Evolutionary conservation across 768 basidiomycete species (phyloP), one percentile per base, ranked within the genome.

Genomic region (Termitomyces sp.): DNA sequence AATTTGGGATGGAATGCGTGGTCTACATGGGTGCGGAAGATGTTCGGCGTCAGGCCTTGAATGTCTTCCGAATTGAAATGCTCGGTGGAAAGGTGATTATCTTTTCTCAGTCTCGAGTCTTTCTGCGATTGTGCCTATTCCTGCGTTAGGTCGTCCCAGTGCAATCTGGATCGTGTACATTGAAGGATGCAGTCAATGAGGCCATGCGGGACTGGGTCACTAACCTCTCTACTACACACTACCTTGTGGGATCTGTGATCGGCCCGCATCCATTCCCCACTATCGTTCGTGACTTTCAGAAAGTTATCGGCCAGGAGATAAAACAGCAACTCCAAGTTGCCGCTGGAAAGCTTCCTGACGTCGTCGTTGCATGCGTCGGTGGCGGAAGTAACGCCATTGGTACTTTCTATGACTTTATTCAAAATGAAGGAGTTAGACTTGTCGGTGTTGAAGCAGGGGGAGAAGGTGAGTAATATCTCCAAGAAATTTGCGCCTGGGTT

Each of bases 221-320:
- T 33, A 95, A 98, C 71, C 82, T 99, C 34, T 78, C 93, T 13
- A 93, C 79, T 6, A 98, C 96, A 1, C 95, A 98, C 74, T 99
- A 98, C 75, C 85, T 98, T 63, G 93, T 99, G 61, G 97, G 97
- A 33, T 98, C 95, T 16, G 93, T 87, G 45, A 98, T 99, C 64
- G 97, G 97, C 16, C 97, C 97, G 3, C 95, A 98, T 72, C 97
- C 97, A 2, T 98, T 99, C 86, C 97, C 97, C 2, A 98, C 97
- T 22, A 93, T 99, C 59, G 97, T 99, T 45, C 89, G 97, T 49
- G 97, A 99, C 73, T 98, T 95, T 83, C 97, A 99, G 70, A 87
- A 88, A 64, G 84, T 68, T 39, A 99, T 99, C 64, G 89, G 96
- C 3, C 78, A 88, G 69, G 97, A 99, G 75, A 97, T 98, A 76